These are phyloP conservation scores for Aurifilum marmelostoma DNA, from an alignment of 2,329 filamentous ascomycete genomes.

Conservation along the genomic window DNA sequence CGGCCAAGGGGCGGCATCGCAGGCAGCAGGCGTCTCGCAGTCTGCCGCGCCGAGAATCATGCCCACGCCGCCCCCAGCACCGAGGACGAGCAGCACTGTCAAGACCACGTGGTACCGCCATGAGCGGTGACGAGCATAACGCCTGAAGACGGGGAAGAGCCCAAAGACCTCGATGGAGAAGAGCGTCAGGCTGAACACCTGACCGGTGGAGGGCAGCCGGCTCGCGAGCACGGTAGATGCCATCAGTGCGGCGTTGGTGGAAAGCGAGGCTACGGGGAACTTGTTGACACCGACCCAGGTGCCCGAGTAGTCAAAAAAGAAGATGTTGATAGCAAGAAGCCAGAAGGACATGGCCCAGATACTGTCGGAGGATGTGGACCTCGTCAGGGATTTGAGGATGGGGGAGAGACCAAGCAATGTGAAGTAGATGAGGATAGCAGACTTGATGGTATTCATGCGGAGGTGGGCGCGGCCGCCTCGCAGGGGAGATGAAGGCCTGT, in stretches of 20 bases:
- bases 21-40: conserved; percentile 34
- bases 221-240: conserved; percentile 92
- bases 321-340: conserved; percentile 92
- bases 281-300: conserved; percentile 58
- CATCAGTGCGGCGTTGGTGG: conserved; percentile 96
- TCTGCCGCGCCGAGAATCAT: conserved; percentile 54
- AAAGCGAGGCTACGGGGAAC: conserved; percentile 71
- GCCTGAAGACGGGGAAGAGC: conserved; percentile 94
- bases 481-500: conserved; percentile 40
- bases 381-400: conserved; percentile 94
- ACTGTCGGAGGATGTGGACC: conserved; percentile 87
- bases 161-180: conserved; percentile 98
- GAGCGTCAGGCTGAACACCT: conserved; percentile 92
- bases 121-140: conserved; percentile 79
- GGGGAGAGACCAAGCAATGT: conserved; percentile 89
- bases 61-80: conserved; percentile 78
- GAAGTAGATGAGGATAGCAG: conserved; percentile 88
- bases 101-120: conserved; percentile 80
- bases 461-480: conserved; percentile 50
- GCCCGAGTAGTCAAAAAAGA: conserved; percentile 95
- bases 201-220: conserved; percentile 83
- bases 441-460: conserved; percentile 82
- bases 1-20: conserved; percentile 44
- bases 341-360: conserved; percentile 98
- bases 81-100: conserved; percentile 75